Conservation (phyloP, 225 moss, liverwort and hornwort genomes). For the Lunularia cruciata region DNA sequence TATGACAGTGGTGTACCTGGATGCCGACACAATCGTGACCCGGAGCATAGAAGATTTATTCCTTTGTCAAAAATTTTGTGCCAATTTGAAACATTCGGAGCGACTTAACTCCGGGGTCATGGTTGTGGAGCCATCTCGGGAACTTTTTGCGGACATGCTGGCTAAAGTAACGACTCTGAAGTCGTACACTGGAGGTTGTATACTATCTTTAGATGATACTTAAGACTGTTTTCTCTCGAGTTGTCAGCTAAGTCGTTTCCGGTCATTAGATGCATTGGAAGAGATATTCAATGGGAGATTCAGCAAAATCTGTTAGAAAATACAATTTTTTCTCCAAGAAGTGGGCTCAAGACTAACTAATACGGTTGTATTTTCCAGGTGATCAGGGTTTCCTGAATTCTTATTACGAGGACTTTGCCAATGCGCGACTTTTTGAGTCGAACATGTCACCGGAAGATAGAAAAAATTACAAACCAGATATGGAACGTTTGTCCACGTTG, state of each 20-base stretch:
- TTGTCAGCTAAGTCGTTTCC: too few relatives aligned
- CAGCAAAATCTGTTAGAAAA: too few relatives aligned
- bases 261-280: too few relatives aligned
- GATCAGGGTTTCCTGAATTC: constrained; percentile 97
- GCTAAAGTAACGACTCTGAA: constrained; percentile 64
- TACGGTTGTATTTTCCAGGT: constrained; percentile 46
- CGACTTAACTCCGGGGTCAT: constrained; percentile 98
- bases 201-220: too few relatives aligned
- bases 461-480: constrained; percentile 54
- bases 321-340: too few relatives aligned
- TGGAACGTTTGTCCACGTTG: constrained; percentile 86
- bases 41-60: constrained; percentile 89
- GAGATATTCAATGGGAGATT: too few relatives aligned
- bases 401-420: constrained; percentile 77
- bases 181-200: constrained; percentile 82
- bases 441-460: constrained; percentile 55
- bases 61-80: constrained; percentile 84
- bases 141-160: constrained; percentile 80
- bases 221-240: too few relatives aligned
- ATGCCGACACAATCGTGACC: constrained; percentile 91
- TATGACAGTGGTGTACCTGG: constrained; percentile 71
- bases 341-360: too few relatives aligned
- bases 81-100: constrained; percentile 95
- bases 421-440: constrained; percentile 78
- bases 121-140: constrained; percentile 86